A percentile compares a stretch with the other conserved stretches of the same genome.
Evolutionary conservation across 2,329 filamentous ascomycete genomes (phyloP).

Genomic region (Trichoderma atroviride): DNA sequence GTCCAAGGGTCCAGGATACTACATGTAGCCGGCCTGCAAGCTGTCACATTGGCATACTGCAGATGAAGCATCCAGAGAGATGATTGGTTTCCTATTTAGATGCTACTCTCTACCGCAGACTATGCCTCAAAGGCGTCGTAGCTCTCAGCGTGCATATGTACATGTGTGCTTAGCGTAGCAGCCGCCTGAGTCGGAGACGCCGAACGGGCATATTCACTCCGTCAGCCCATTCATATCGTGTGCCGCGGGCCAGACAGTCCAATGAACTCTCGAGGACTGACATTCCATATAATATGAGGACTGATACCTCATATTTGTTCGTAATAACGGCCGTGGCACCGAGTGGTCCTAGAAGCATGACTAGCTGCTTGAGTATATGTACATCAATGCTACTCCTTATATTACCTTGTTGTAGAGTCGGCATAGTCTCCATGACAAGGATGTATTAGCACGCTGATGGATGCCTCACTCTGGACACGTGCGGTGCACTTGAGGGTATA

Average conservation of each 20-base stretch:
- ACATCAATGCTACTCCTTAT: neutral
- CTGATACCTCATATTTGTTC: neutral
- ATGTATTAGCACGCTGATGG: neutral
- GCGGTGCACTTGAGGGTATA: neutral
- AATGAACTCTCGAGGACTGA: neutral
- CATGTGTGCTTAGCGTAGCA: neutral
- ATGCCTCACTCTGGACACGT: neutral
- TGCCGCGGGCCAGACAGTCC: neutral
- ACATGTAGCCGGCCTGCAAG: neutral
- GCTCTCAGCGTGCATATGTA: neutral
- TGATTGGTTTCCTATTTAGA: neutral
- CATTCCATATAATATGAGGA: neutral
- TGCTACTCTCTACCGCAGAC: neutral
- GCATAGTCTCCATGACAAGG: neutral
- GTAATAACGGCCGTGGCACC: neutral
- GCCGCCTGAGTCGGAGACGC: conserved; percentile 12
- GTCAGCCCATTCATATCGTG: neutral
- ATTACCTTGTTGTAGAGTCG: neutral
- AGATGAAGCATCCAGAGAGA: neutral
- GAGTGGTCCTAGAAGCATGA: neutral
- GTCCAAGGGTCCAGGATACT: neutral
- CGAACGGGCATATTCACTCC: neutral
- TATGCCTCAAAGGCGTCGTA: neutral
- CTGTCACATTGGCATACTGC: neutral
- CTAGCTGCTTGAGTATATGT: neutral